phyloP scores from a whole-genome alignment of 441 rosid genomes.

The Croton setiger region DNA sequence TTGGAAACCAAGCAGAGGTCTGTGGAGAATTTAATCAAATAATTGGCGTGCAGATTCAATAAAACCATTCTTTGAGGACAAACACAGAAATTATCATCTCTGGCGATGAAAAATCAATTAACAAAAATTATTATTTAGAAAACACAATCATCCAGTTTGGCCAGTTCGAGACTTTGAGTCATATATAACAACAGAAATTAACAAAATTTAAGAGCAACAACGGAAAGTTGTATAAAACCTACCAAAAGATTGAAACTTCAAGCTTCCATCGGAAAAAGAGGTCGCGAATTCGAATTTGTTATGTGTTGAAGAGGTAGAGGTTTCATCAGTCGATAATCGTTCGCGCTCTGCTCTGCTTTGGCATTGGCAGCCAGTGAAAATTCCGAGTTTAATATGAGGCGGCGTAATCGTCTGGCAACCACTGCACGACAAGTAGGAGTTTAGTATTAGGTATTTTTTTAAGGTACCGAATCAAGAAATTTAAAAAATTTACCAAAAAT shows the following conservation, averaged over 20 bases:
- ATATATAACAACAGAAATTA: neutral
- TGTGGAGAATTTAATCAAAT: conserved; percentile 16
- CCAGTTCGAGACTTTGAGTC: neutral
- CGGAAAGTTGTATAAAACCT: neutral
- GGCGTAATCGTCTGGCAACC: no score
- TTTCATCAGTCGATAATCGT: no score
- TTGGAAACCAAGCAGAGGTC: neutral
- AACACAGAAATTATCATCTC: neutral
- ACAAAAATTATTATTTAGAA: neutral
- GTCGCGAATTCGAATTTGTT: neutral
- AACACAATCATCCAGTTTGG: neutral
- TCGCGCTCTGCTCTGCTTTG: no score
- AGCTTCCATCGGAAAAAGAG: neutral
- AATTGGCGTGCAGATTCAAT: neutral
- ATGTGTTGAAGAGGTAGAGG: no score
- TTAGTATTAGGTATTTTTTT: no score
- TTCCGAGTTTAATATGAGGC: no score
- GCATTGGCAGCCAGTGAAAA: no score
- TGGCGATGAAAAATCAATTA: neutral
- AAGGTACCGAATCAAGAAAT: no score
- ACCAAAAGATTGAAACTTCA: conserved; percentile 6
- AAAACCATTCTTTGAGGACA: no score
- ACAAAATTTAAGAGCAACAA: neutral
- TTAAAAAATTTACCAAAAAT: no score
- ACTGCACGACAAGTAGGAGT: no score